phyloP scores from a whole-genome alignment of 1,139 yeast genomes.

The Trichomonascaceae sp. region DNA sequence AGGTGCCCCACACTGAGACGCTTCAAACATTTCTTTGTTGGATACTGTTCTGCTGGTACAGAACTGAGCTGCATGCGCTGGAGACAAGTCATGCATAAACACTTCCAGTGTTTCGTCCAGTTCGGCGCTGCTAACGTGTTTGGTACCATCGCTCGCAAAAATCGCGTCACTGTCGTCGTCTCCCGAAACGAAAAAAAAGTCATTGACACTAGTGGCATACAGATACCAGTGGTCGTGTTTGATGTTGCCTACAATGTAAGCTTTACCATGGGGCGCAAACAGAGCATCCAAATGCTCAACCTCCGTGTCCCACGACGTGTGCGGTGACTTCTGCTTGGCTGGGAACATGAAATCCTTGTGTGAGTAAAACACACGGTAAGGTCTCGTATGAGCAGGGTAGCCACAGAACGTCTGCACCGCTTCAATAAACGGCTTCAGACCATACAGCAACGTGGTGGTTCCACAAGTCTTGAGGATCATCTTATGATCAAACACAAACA shows the following conservation, averaged over 20 bases:
- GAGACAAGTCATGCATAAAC: slow-evolving; percentile 77
- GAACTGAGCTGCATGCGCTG: slow-evolving; percentile 46
- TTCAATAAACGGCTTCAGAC: slow-evolving; percentile 53
- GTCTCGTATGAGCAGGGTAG: slow-evolving; percentile 20
- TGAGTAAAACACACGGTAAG: slow-evolving; percentile 72
- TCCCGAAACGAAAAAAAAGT: slow-evolving; percentile 1
- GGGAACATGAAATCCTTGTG: slow-evolving; percentile 92
- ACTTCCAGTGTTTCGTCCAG: slow-evolving; percentile 77
- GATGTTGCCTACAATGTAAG: slow-evolving; percentile 71
- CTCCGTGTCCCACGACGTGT: slow-evolving; percentile 76
- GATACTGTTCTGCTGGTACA: slow-evolving; percentile 41
- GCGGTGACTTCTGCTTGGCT: slow-evolving; percentile 66
- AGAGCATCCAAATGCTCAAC: slow-evolving; percentile 45
- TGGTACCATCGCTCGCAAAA: slow-evolving; percentile 6
- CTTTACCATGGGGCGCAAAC: slow-evolving; percentile 45
- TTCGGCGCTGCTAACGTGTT: slow-evolving; percentile 9
- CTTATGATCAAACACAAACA: slow-evolving; percentile 82
- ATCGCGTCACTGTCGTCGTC: not conserved
- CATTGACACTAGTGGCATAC: slow-evolving; percentile 44
- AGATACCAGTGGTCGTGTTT: slow-evolving; percentile 86
- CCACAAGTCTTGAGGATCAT: slow-evolving; percentile 90
- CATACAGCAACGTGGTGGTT: slow-evolving; percentile 79
- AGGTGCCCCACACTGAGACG: slow-evolving; percentile 26
- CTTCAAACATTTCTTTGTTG: slow-evolving; percentile 15
- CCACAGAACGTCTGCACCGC: slow-evolving; percentile 38